Conservation (phyloP, 768 basidiomycete species). For the Agrocybe praecox region DNA sequence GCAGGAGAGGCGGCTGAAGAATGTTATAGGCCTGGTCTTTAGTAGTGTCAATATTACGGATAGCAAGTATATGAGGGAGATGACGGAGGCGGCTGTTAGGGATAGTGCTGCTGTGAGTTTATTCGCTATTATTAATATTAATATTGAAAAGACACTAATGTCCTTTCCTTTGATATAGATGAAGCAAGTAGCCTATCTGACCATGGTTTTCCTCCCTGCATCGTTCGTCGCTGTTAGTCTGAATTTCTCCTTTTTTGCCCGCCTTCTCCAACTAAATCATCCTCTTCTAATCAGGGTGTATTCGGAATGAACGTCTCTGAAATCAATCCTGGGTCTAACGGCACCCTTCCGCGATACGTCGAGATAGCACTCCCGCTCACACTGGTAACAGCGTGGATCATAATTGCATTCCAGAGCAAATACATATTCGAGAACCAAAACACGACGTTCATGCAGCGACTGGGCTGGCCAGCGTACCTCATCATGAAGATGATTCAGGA, state of each 20-base stretch:
- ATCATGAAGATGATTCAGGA: conserved; percentile 8
- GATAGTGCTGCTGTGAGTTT: conserved; percentile 47
- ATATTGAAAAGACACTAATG: not conserved
- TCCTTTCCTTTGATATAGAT: conserved; percentile 30
- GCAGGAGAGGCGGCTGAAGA: conserved; percentile 52
- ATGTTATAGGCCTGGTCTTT: conserved; percentile 62
- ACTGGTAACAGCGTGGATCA: conserved; percentile 47
- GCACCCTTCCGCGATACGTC: conserved; percentile 44
- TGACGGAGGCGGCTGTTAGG: conserved; percentile 54
- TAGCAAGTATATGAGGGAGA: conserved; percentile 49
- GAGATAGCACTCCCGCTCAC: conserved; percentile 48
- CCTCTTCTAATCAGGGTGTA: conserved; percentile 36
- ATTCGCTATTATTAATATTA: conserved; percentile 18
- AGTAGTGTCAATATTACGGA: conserved; percentile 61
- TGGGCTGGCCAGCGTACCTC: conserved; percentile 25
- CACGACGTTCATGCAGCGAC: conserved; percentile 18
- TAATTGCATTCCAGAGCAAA: conserved; percentile 52
- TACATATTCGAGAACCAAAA: conserved; percentile 27
- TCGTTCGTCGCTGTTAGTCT: conserved; percentile 49
- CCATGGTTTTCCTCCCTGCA: conserved; percentile 64
- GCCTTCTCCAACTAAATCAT: not conserved
- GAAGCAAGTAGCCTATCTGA: conserved; percentile 63
- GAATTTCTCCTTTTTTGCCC: not conserved
- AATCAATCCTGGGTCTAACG: conserved; percentile 35
- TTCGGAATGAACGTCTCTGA: conserved; percentile 64